phyloP scores from a whole-genome alignment of 345 rosid species.

The Heritiera littoralis region DNA sequence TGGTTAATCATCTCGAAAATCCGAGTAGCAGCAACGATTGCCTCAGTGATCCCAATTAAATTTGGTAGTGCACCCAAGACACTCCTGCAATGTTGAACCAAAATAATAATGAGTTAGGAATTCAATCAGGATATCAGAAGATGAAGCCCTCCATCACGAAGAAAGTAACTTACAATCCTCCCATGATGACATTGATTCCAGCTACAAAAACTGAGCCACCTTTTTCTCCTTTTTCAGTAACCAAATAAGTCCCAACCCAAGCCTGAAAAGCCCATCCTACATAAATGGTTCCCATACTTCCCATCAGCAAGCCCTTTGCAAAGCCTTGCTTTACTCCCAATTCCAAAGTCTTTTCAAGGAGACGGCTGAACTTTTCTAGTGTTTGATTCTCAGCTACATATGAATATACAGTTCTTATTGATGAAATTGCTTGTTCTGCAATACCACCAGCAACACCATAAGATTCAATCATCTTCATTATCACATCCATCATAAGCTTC shows the following conservation, averaged over 20 bases:
- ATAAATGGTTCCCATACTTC: slow-evolving; percentile 69
- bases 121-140: slow-evolving; percentile 2
- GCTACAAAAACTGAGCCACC: slow-evolving; percentile 61
- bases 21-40: slow-evolving; percentile 46
- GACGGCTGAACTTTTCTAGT: slow-evolving; percentile 42
- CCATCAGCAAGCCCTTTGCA: slow-evolving; percentile 69
- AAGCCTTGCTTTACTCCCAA: slow-evolving; percentile 60
- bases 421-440: slow-evolving; percentile 70
- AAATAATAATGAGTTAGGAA: slow-evolving; percentile 22
- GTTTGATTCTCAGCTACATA: slow-evolving; percentile 61
- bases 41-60: slow-evolving; percentile 59
- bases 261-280: slow-evolving; percentile 70
- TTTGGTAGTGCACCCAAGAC: slow-evolving; percentile 62
- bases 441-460: slow-evolving; percentile 66
- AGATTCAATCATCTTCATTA: slow-evolving; percentile 58
- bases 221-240: slow-evolving; percentile 53
- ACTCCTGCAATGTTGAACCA: slow-evolving; percentile 42
- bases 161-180: slow-evolving; percentile 54
- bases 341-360: slow-evolving; percentile 50
- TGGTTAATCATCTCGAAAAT: slow-evolving; percentile 55
- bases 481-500: slow-evolving; percentile 61
- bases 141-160: neutral
- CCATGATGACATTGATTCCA: slow-evolving; percentile 64
- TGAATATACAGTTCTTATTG: slow-evolving; percentile 61
- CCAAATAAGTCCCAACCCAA: slow-evolving; percentile 62